Evolutionary conservation across 139 green algal genomes (phyloP).

Genomic region (Tetradesmus obliquus): DNA sequence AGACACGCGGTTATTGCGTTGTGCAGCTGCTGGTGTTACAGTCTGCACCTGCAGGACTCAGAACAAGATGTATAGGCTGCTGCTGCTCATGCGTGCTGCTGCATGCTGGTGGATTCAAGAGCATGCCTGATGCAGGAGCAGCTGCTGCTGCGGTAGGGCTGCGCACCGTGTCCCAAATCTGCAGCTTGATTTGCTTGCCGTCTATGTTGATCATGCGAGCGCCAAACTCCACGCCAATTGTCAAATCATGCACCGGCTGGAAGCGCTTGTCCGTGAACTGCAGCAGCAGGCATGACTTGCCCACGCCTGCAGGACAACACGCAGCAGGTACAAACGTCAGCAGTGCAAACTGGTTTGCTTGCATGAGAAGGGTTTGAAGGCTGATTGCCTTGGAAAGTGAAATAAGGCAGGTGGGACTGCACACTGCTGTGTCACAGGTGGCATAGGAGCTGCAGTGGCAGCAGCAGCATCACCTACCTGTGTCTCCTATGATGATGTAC

Average conservation of each 20-base stretch:
- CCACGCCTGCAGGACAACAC: slow-evolving; percentile 85
- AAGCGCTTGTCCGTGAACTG: slow-evolving; percentile 99
- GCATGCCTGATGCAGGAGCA: neutral
- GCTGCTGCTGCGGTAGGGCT: neutral
- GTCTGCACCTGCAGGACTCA: neutral
- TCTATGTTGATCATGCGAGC: slow-evolving; percentile 99
- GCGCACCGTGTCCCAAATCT: slow-evolving; percentile 96
- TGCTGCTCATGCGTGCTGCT: neutral
- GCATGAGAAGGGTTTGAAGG: neutral
- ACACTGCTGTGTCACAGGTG: neutral
- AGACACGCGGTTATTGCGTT: too few species aligned
- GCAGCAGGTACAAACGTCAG: neutral
- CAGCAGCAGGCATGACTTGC: slow-evolving; percentile 99
- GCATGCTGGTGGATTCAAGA: neutral
- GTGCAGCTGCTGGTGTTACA: neutral
- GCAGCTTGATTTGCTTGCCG: slow-evolving; percentile 98
- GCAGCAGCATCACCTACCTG: slow-evolving; percentile 63
- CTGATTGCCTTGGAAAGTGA: neutral
- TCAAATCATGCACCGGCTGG: slow-evolving; percentile 94
- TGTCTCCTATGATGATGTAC: slow-evolving; percentile 99
- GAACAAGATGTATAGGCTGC: neutral
- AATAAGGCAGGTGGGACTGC: too few species aligned
- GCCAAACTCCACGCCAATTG: slow-evolving; percentile 96
- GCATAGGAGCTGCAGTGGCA: neutral
- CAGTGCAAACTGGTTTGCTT: neutral